Conservation (phyloP, 2,329 filamentous ascomycete genomes). For the Botrytis squamosa region DNA sequence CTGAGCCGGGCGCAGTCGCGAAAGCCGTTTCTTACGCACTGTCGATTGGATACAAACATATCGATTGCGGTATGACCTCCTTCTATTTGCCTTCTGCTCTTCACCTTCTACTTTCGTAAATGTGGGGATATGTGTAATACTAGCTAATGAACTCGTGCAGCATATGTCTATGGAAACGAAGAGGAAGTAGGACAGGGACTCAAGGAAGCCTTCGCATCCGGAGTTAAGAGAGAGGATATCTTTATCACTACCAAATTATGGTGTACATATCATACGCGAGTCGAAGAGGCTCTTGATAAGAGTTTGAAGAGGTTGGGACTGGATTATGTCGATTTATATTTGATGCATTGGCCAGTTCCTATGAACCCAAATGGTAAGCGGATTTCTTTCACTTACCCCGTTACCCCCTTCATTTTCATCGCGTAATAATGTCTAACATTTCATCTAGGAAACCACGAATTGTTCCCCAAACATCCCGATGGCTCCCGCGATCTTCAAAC, state of each 20-base stretch:
- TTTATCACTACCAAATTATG: constrained; percentile 68
- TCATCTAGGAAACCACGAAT: constrained; percentile 60
- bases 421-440: constrained; percentile 13
- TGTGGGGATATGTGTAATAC: constrained; percentile 42
- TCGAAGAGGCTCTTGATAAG: constrained; percentile 68
- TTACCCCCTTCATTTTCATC: constrained; percentile 18
- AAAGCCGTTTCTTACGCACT: constrained; percentile 43
- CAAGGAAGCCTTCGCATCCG: constrained; percentile 63
- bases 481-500: constrained; percentile 71
- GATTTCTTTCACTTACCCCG: background rate
- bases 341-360: constrained; percentile 81
- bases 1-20: constrained; percentile 43
- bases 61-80: constrained; percentile 41
- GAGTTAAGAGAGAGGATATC: constrained; percentile 62
- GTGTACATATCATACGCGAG: constrained; percentile 72
- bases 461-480: constrained; percentile 72
- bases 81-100: background rate
- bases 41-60: constrained; percentile 52
- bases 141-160: constrained; percentile 39
- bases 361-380: constrained; percentile 69
- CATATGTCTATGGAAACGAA: constrained; percentile 80
- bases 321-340: constrained; percentile 77
- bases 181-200: constrained; percentile 78
- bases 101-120: background rate
- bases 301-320: constrained; percentile 71